Conservation (phyloP, 1,284 basidiomycete genomes). For the Tremellales sp. region DNA sequence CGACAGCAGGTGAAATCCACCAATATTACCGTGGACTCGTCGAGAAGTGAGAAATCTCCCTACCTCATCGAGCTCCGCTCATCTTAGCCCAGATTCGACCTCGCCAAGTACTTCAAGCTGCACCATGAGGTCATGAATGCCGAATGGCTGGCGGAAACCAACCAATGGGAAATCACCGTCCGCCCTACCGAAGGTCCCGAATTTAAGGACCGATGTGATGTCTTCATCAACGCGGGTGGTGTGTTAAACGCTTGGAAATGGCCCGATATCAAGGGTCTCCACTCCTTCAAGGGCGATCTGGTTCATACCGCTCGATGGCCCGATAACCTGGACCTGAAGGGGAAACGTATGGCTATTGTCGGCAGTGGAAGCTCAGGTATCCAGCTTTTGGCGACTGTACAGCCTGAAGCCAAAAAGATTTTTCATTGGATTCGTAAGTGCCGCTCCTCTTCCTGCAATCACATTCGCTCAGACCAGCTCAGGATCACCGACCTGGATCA, state of each 20-base stretch:
- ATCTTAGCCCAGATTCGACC: slow-evolving; percentile 9
- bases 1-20: slow-evolving; percentile 27
- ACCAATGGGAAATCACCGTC: slow-evolving; percentile 31
- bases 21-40: slow-evolving; percentile 27
- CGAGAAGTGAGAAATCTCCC: slow-evolving; percentile 14
- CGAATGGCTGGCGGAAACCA: slow-evolving; percentile 24
- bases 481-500: slow-evolving; percentile 31
- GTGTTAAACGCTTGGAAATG: slow-evolving; percentile 31
- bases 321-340: slow-evolving; percentile 15
- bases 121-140: slow-evolving; percentile 23
- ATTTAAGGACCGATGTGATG: slow-evolving; percentile 26
- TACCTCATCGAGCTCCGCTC: not conserved
- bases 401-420: slow-evolving; percentile 22
- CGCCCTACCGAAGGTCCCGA: slow-evolving; percentile 9
- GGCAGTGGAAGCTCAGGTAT: slow-evolving; percentile 23
- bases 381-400: slow-evolving; percentile 23
- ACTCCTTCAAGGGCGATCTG: slow-evolving; percentile 28
- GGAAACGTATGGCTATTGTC: slow-evolving; percentile 13
- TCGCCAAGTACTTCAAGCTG: slow-evolving; percentile 27
- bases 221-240: slow-evolving; percentile 36
- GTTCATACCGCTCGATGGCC: slow-evolving; percentile 30
- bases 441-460: not conserved
- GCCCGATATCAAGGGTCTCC: slow-evolving; percentile 31
- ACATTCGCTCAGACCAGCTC: slow-evolving; percentile 12
- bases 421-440: slow-evolving; percentile 23